Conservation (phyloP, 306 rosid species). For the Quercus aquifolioides region DNA sequence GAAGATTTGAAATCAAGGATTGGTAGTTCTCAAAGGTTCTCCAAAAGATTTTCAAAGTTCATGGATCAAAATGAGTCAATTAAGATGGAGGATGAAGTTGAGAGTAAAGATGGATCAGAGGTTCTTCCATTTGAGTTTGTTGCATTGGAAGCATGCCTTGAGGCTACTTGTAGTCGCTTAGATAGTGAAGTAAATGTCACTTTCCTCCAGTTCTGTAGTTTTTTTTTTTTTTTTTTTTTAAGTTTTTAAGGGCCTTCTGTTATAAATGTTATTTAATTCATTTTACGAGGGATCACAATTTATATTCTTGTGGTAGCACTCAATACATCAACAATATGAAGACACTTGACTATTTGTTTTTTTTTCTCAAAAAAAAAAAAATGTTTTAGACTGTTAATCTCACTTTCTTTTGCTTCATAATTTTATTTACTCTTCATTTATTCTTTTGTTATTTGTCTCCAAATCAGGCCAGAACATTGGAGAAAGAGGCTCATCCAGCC, state of each 20-base stretch:
- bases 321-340: too few relatives aligned
- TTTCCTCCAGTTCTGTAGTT: background rate
- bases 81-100: slow-evolving; percentile 18
- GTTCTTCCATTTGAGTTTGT: slow-evolving; percentile 59
- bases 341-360: background rate
- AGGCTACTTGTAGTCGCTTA: slow-evolving; percentile 68
- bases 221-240: background rate
- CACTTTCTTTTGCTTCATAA: background rate
- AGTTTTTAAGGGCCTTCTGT: background rate
- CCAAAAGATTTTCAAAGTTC: slow-evolving; percentile 22
- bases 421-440: background rate
- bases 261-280: background rate
- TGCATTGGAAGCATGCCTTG: slow-evolving; percentile 79
- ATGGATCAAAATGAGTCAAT: slow-evolving; percentile 13
- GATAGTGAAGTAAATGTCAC: slow-evolving; percentile 51
- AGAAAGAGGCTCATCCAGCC: slow-evolving; percentile 85
- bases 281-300: background rate
- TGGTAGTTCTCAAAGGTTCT: slow-evolving; percentile 28
- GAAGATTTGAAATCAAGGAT: slow-evolving; percentile 40
- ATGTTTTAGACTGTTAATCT: too few relatives aligned
- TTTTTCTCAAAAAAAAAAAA: too few relatives aligned
- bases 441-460: slow-evolving; percentile 12
- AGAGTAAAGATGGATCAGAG: slow-evolving; percentile 36
- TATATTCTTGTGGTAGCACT: too few relatives aligned
- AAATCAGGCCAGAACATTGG: slow-evolving; percentile 57